Percentiles rank a stretch among this genome's conserved stretches.
phyloP scores from a whole-genome alignment of 1,139 yeast species.

The Sugiyamaella novakii region DNA sequence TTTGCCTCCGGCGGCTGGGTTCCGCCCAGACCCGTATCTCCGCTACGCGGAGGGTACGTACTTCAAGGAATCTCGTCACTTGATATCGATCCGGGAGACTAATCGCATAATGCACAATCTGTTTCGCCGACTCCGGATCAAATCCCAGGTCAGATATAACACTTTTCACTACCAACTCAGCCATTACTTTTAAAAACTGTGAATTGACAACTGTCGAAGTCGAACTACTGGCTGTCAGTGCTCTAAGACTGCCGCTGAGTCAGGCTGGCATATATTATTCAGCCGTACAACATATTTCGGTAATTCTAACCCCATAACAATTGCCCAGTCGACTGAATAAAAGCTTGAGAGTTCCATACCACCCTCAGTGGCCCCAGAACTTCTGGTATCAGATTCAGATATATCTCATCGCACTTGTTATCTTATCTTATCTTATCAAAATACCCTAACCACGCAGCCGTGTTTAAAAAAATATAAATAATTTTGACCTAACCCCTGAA shows the following conservation, averaged over 20 bases:
- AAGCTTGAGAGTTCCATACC: too few species aligned
- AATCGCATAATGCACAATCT: slow-evolving; percentile 10
- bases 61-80: slow-evolving; percentile 13
- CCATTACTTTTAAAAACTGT: background rate
- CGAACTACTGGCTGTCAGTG: too few species aligned
- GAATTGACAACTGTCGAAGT: too few species aligned
- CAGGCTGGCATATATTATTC: slow-evolving; percentile 1
- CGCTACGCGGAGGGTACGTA: slow-evolving; percentile 2
- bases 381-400: too few species aligned
- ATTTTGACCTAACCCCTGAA: slow-evolving; percentile 6
- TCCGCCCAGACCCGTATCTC: background rate
- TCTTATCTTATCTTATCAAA: too few species aligned
- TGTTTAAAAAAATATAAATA: too few species aligned
- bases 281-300: too few species aligned
- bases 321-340: too few species aligned
- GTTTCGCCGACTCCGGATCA: slow-evolving; percentile 15
- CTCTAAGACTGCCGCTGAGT: background rate
- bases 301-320: too few species aligned
- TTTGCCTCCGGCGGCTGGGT: background rate
- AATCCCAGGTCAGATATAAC: slow-evolving; percentile 12
- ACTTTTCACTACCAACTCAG: slow-evolving; percentile 1
- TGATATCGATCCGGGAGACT: slow-evolving; percentile 7
- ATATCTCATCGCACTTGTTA: too few species aligned
- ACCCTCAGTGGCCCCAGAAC: too few species aligned
- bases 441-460: slow-evolving; percentile 1